phyloP scores from a whole-genome alignment of 2,329 filamentous ascomycete genomes.

The Berkeleyomyces rouxiae region DNA sequence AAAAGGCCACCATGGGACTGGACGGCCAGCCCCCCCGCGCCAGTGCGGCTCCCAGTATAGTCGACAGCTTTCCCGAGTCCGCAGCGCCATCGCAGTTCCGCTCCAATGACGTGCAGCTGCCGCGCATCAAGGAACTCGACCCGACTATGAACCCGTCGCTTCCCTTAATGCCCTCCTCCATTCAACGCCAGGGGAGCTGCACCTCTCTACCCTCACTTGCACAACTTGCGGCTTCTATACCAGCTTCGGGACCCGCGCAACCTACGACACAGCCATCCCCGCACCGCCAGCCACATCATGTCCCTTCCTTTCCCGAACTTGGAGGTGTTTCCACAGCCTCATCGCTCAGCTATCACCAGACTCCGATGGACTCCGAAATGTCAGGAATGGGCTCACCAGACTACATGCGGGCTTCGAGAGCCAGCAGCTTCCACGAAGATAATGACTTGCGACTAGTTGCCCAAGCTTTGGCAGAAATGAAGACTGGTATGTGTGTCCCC shows the following conservation, averaged over 20 bases:
- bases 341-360: constrained; percentile 9
- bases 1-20: neutral
- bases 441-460: constrained; percentile 12
- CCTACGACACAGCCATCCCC: neutral
- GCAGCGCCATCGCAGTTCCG: neutral
- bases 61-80: neutral
- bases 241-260: neutral
- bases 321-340: constrained; percentile 9
- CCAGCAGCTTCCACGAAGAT: constrained; percentile 12
- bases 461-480: constrained; percentile 13
- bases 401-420: constrained; percentile 7
- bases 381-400: constrained; percentile 11
- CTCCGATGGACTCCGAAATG: constrained; percentile 13
- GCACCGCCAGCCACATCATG: constrained; percentile 2
- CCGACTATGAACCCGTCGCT: neutral
- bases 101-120: constrained; percentile 2
- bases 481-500: constrained; percentile 9
- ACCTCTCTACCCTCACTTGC: constrained; percentile 7
- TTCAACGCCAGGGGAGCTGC: neutral
- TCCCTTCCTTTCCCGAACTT: constrained; percentile 9
- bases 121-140: constrained; percentile 10
- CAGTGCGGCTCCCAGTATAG: neutral
- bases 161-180: constrained; percentile 1
- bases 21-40: neutral
- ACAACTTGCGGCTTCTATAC: neutral